phyloP scores from a whole-genome alignment of 345 rosid genomes.

The Dipteronia dyeriana region DNA sequence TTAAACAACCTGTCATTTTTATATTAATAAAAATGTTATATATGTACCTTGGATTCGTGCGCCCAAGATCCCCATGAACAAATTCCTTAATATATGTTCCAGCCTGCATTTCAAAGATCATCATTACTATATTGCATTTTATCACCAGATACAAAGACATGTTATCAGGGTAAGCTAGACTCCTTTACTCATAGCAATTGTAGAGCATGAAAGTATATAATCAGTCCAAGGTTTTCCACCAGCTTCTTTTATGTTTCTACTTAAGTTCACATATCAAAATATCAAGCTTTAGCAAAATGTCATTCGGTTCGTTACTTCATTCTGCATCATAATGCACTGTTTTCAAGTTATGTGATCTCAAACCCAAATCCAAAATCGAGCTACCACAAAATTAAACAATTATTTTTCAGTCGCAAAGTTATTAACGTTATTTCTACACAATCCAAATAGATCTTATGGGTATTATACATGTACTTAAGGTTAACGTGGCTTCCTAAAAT shows the following conservation, averaged over 20 bases:
- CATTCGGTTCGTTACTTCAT: background rate
- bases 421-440: too few species aligned
- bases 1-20: background rate
- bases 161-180: background rate
- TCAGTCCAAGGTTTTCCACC: background rate
- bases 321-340: background rate
- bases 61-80: conserved; percentile 97
- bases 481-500: too few species aligned
- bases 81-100: conserved; percentile 97
- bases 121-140: background rate
- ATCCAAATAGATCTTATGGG: background rate
- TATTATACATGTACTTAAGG: too few species aligned
- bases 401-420: background rate
- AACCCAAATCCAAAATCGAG: background rate
- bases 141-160: background rate
- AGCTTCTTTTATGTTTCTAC: background rate
- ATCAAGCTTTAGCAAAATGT: background rate
- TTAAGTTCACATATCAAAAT: background rate
- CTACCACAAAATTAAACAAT: background rate
- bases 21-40: background rate
- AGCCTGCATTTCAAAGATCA: conserved; percentile 56
- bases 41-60: conserved; percentile 79
- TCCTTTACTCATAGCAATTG: background rate
- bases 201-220: background rate
- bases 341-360: background rate